Evolutionary conservation across 2,329 filamentous ascomycete species (phyloP), one percentile per base, ranked within the genome.

Genomic region (Phyllosticta citriasiana): DNA sequence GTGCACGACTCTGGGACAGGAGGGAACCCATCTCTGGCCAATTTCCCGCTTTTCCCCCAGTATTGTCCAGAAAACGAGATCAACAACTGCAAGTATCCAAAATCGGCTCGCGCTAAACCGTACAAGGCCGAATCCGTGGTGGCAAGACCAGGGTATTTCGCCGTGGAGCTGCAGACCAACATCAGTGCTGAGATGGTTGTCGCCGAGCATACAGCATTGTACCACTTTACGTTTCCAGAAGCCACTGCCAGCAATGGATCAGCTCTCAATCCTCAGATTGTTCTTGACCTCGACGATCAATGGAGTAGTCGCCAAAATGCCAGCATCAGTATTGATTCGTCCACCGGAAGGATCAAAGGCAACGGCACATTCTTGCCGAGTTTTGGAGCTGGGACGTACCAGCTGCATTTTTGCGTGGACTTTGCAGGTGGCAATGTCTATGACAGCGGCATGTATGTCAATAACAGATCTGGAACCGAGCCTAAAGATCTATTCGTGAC

Each of bases 21-120:
- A 27, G 72, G 72, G 8, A 71, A 72, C 47, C 83, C 87, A 0
- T 89, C 85, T 3, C 74, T 90, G 16, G 88, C 87, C 14, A 89
- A 89, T 68, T 91, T 91, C 59, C 85, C 88, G 0, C 75, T 91
- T 1, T 90, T 91, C 64, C 80, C 87, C 0, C 86, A 88, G 64
- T 74, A 81, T 51, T 91, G 88, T 64, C 77, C 80, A 0, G 79
- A 76, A 14, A 82, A 88, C 63, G 80, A 85, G 50, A 72, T 90
- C 59, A 77, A 88, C 66, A 76, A 77, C 7, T 87, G 84, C 73
- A 73, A 75, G 51, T 87, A 80, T 65, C 74, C 78, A 4, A 79
- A 80, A 30, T 70, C 70, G 10, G 70, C 76, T 19, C 77, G 85
- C 63, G 76, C 78, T 27, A 77, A 79, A 0, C 71, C 73, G 19